Evolutionary conservation across 352 stramenopile species (phyloP), one percentile per base, ranked within the genome.

Genomic region (Globisporangium barbulae): DNA sequence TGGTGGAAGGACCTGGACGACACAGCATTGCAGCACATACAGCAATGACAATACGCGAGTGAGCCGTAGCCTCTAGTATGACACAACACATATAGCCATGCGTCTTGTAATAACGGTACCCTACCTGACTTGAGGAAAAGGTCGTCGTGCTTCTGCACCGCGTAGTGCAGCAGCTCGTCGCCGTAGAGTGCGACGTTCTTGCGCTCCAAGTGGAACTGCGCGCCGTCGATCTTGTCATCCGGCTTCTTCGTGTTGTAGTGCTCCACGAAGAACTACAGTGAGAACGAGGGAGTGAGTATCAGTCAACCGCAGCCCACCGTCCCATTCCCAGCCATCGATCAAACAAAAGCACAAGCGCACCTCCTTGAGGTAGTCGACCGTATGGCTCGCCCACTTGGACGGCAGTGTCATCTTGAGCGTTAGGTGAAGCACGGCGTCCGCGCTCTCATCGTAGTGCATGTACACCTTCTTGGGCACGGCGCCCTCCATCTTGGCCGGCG

Each of bases 231-330:
- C 57, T 63, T 64, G 42, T 92, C 80, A 3, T 92, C 76, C 9
- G 86, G 77, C 65, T 93, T 91, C 72, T 95, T 95, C 49, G 83
- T 90, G 70, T 96, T 96, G 73, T 96, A 96, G 63, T 93, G 81
- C 71, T 96, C 87, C 47, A 94, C 84, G 59, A 96, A 96, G 70
- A 96, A 95, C 85, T 95, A 28, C n/a, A 35, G 8, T 48, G 48
- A 28, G 37, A 25, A 44, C 25, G n/a, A 50, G 10, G 10, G 31
- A 49, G 55, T 31, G 35, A 28, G 2, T 41, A 5, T 3, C 48
- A 50, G 19, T 28, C 39, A 55, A 5, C 10, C 22, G 3, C 9
- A 59, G 25, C 30, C 17, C 31, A 37, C 8, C 9, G 52, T 42
- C 8, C 22, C 19, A 30, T 7, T 39, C 50, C 30, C 44, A 37